Conservation (phyloP, 129 eudicot species). For the Flaveria ramosissima region DNA sequence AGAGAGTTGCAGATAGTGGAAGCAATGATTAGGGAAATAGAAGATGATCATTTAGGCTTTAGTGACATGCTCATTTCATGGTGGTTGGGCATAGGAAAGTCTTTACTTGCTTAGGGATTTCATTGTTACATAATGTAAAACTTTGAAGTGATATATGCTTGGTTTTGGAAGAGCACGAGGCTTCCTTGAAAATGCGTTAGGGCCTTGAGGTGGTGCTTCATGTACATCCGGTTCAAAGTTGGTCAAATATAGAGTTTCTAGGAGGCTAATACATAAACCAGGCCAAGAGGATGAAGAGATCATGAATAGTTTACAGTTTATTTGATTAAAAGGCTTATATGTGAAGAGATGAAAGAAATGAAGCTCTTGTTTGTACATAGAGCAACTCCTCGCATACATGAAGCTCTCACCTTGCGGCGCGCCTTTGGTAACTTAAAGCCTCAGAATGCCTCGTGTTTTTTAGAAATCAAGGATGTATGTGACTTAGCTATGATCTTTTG, state of each 20-base stretch:
- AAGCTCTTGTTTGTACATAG: background rate
- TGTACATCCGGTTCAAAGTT: background rate
- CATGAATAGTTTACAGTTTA: background rate
- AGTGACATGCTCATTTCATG: slow-evolving; percentile 9
- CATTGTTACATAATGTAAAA: slow-evolving; percentile 20
- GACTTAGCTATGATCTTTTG: no score
- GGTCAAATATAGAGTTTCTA: background rate
- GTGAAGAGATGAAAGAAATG: background rate
- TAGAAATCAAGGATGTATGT: background rate
- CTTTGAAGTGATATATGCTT: slow-evolving; percentile 4
- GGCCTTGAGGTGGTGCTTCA: background rate
- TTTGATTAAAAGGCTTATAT: background rate
- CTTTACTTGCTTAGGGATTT: background rate
- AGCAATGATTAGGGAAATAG: background rate
- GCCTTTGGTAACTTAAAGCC: background rate
- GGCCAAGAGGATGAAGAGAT: background rate
- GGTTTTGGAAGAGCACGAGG: background rate
- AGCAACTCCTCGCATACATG: background rate
- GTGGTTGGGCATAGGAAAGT: background rate
- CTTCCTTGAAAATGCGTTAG: background rate
- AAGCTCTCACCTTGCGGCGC: background rate
- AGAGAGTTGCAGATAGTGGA: background rate
- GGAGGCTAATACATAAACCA: no score
- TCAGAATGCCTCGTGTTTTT: background rate
- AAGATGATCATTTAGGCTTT: background rate